A percentile compares a stretch with the other conserved stretches of the same genome.
Evolutionary conservation across 192 early-diverging fungal genomes (phyloP).

Genomic region (Pilaira anomala): DNA sequence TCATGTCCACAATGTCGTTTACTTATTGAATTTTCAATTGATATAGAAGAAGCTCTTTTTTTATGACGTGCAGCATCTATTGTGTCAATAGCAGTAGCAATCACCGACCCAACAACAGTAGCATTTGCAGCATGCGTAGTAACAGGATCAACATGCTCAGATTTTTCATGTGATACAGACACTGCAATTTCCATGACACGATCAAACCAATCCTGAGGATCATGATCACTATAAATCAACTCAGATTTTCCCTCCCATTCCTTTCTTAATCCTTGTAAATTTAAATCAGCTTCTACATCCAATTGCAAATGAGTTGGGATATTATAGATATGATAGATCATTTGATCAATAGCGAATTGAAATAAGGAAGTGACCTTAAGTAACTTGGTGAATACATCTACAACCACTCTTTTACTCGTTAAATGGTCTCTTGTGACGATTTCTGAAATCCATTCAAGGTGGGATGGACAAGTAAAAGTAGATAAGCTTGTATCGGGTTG

Average conservation of each 20-base stretch:
- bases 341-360: conserved; percentile 55
- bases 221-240: background rate
- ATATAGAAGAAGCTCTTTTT: no score
- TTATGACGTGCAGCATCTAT: no score
- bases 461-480: no score
- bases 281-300: conserved; percentile 47
- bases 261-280: background rate
- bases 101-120: no score
- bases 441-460: background rate
- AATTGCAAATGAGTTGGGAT: conserved; percentile 42
- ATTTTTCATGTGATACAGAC: background rate
- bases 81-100: no score
- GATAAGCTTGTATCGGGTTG: background rate
- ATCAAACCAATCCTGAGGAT: conserved; percentile 4
- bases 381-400: conserved; percentile 1
- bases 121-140: no score
- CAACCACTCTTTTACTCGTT: background rate
- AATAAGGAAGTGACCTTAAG: conserved; percentile 34
- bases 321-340: conserved; percentile 47
- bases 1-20: no score
- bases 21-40: no score
- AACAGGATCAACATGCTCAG: no score
- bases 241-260: background rate
- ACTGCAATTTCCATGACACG: background rate
- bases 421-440: background rate